Evolutionary conservation across 257 asterid species (phyloP).

Genomic region (Thymus quinquecostatus): DNA sequence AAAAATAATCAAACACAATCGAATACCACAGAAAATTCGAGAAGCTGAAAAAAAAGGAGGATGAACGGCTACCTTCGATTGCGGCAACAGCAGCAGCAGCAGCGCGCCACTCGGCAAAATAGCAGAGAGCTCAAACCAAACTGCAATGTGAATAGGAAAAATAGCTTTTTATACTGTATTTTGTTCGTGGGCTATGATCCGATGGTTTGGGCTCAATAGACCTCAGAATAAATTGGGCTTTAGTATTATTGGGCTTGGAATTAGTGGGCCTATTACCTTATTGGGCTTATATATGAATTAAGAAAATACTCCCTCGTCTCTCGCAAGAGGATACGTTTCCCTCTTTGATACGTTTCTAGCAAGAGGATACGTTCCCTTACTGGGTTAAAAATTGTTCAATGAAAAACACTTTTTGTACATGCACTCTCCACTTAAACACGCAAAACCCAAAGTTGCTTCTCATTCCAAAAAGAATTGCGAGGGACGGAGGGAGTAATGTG

Average conservation of each 20-base stretch:
- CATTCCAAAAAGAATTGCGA: too few species aligned
- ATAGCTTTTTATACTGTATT: background rate
- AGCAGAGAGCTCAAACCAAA: background rate
- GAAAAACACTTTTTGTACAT: too few species aligned
- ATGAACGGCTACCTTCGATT: conserved; percentile 26
- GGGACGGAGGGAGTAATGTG: too few species aligned
- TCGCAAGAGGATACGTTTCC: too few species aligned
- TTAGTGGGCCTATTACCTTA: background rate
- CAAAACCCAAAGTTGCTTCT: too few species aligned
- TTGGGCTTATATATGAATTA: background rate
- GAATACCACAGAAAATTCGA: background rate
- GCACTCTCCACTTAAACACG: too few species aligned
- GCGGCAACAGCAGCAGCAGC: conserved; percentile 2
- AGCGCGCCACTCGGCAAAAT: background rate
- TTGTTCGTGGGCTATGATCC: conserved; percentile 4
- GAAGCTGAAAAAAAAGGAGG: background rate
- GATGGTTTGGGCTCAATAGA: background rate
- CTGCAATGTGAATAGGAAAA: background rate
- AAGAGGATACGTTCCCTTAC: too few species aligned
- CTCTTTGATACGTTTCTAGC: too few species aligned
- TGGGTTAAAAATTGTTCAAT: too few species aligned
- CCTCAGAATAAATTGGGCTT: background rate
- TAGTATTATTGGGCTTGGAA: background rate
- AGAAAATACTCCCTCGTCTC: too few species aligned
- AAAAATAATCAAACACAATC: background rate